Evolutionary conservation across 306 rosid genomes (phyloP).

Genomic region (Biancaea sappan): DNA sequence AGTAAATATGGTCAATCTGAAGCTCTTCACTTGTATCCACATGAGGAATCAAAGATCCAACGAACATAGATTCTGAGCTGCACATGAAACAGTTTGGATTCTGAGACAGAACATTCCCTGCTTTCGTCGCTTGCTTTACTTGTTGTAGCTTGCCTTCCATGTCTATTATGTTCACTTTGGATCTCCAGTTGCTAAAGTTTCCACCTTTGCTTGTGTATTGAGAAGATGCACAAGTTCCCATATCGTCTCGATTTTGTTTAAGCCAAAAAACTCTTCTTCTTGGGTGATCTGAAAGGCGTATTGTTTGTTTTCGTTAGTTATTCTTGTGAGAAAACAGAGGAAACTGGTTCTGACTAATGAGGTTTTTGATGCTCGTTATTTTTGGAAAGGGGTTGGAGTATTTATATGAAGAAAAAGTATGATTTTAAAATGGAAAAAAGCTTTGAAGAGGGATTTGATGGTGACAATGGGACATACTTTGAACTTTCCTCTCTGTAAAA

Average conservation of each 20-base stretch:
- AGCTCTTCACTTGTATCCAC: conserved; percentile 39
- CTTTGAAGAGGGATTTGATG: neutral
- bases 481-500: neutral
- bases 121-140: conserved; percentile 38
- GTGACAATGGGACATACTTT: conserved; percentile 10
- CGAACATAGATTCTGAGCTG: conserved; percentile 46
- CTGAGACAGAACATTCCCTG: conserved; percentile 45
- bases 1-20: conserved; percentile 48
- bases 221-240: conserved; percentile 68
- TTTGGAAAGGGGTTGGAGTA: neutral
- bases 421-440: no score
- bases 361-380: neutral
- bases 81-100: conserved; percentile 50
- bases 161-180: conserved; percentile 41
- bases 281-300: neutral
- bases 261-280: neutral
- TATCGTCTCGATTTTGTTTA: neutral
- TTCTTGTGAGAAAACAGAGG: neutral
- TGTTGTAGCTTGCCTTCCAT: conserved; percentile 51
- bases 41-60: conserved; percentile 31
- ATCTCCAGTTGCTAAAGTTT: conserved; percentile 23
- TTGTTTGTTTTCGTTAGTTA: neutral
- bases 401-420: no score
- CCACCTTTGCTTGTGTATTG: conserved; percentile 15
- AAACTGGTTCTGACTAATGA: neutral